Conservation (phyloP, 768 basidiomycete species). For the Suillus lakei region DNA sequence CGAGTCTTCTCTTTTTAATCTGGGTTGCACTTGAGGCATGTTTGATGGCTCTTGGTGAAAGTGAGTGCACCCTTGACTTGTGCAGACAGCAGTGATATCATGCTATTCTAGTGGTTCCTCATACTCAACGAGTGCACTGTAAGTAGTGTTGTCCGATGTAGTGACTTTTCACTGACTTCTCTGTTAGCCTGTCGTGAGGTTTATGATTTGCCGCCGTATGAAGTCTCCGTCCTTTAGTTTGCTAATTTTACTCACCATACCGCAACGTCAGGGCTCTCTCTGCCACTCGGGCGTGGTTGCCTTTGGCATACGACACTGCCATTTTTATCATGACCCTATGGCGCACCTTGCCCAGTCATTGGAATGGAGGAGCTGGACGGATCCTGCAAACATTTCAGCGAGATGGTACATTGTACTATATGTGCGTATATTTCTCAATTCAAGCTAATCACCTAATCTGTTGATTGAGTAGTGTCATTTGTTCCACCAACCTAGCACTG, state of each 20-base stretch:
- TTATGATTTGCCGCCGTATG: neutral
- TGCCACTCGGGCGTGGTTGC: conserved; percentile 45
- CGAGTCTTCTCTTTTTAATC: neutral
- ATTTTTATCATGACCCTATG: conserved; percentile 45
- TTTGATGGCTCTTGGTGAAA: neutral
- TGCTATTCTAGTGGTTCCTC: neutral
- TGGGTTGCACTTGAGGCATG: neutral
- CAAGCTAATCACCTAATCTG: neutral
- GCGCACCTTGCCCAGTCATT: conserved; percentile 44
- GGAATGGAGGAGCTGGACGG: conserved; percentile 32
- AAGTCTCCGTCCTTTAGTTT: neutral
- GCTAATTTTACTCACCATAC: neutral
- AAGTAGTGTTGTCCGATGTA: neutral
- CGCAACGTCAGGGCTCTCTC: neutral
- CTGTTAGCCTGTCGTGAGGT: neutral
- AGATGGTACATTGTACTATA: conserved; percentile 53
- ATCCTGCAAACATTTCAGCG: conserved; percentile 47
- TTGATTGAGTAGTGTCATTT: conserved; percentile 42
- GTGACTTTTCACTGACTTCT: neutral
- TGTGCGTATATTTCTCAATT: conserved; percentile 27
- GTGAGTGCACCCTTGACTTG: neutral
- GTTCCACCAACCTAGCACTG: conserved; percentile 48
- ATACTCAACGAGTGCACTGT: neutral
- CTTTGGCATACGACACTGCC: conserved; percentile 52
- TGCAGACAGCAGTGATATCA: neutral